These are phyloP conservation scores for Beta macrorhiza DNA, from an alignment of 179 eudicot species.

Conservation along the genomic window DNA sequence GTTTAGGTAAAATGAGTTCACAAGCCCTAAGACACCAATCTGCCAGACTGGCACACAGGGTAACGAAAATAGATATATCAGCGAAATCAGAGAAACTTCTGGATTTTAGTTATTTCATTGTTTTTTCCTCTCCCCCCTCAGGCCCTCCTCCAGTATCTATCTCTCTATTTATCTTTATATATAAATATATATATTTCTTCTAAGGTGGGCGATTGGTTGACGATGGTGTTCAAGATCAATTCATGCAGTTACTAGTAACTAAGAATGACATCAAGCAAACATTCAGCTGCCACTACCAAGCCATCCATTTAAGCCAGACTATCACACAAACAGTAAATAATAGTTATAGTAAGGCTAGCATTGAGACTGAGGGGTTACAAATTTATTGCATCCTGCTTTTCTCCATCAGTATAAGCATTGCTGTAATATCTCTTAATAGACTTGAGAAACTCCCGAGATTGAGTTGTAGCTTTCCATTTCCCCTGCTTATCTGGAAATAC, in stretches of 20 bases:
- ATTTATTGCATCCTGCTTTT: slow-evolving; percentile 97
- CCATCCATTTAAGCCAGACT: neutral
- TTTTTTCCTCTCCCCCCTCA: neutral
- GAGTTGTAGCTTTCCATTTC: slow-evolving; percentile 98
- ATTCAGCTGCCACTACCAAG: neutral
- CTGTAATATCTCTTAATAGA: slow-evolving; percentile 96
- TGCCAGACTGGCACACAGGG: neutral
- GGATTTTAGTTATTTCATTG: neutral
- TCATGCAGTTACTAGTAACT: neutral
- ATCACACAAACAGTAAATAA: neutral
- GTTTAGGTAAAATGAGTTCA: neutral
- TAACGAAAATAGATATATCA: neutral
- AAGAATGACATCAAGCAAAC: neutral
- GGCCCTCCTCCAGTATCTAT: too few species aligned
- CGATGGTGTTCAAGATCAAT: neutral
- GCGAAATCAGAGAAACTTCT: neutral
- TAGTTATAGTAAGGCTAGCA: neutral
- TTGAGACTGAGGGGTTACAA: slow-evolving; percentile 44
- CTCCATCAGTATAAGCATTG: slow-evolving; percentile 97
- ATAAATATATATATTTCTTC: too few species aligned
- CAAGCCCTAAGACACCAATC: neutral
- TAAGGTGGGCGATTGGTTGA: neutral
- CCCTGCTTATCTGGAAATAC: slow-evolving; percentile 96
- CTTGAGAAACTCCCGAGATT: slow-evolving; percentile 92
- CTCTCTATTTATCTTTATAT: neutral